A percentile compares a stretch with the other conserved stretches of the same genome.
Conservation (phyloP, 2,329 filamentous ascomycete genomes). For the Arthroderma sp. region DNA sequence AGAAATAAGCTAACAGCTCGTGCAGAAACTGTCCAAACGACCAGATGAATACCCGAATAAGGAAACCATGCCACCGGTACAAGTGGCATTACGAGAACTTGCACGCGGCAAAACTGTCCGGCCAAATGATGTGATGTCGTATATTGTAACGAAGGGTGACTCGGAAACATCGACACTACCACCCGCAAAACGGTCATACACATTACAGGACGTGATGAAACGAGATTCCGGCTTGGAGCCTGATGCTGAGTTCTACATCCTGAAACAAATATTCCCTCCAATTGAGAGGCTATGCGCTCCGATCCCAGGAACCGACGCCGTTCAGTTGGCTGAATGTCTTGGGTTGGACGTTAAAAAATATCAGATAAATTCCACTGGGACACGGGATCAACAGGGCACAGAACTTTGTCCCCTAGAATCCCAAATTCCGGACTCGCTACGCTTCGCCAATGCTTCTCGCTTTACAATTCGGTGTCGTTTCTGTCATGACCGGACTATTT, state of each 20-base stretch:
- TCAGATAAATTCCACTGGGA: conserved; percentile 49
- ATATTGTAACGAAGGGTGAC: conserved; percentile 66
- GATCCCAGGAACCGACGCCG: conserved; percentile 81
- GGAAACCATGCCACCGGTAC: conserved; percentile 90
- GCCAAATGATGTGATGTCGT: conserved; percentile 90
- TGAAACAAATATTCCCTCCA: conserved; percentile 95
- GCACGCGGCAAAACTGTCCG: conserved; percentile 77
- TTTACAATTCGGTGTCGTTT: conserved; percentile 66
- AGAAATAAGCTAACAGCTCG: conserved; percentile 11
- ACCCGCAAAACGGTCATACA: conserved; percentile 77
- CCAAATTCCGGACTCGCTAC: conserved; percentile 80
- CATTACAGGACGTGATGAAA: conserved; percentile 72
- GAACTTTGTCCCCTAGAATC: conserved; percentile 87
- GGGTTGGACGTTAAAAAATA: conserved; percentile 86
- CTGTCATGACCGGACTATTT: conserved; percentile 60
- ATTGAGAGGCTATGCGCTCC: conserved; percentile 96
- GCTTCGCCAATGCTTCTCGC: conserved; percentile 69
- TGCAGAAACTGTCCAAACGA: conserved; percentile 73
- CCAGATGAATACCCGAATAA: conserved; percentile 90
- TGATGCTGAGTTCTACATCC: conserved; percentile 95
- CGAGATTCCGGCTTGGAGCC: conserved; percentile 60
- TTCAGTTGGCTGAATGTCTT: conserved; percentile 80
- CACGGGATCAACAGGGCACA: conserved; percentile 40
- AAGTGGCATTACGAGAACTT: conserved; percentile 81
- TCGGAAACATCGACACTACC: conserved; percentile 48